A percentile compares a stretch with the other conserved stretches of the same genome.
These are phyloP conservation scores for Quercus variabilis DNA, from an alignment of 306 rosid species.

Conservation along the genomic window DNA sequence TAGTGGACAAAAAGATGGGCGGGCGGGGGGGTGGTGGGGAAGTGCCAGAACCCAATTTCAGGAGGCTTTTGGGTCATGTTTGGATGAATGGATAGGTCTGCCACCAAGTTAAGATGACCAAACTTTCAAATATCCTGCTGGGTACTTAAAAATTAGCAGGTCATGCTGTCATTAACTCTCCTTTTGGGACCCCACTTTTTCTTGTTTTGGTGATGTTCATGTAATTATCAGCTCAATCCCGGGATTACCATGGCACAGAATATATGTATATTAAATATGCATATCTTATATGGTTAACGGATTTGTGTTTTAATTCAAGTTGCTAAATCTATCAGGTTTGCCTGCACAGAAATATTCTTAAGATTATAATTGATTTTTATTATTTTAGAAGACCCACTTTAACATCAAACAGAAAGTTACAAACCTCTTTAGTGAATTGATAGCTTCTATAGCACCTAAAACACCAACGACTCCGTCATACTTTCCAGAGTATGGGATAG, in stretches of 20 bases:
- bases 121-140: background rate
- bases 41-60: conserved; percentile 1
- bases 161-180: background rate
- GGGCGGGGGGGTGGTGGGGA: no score
- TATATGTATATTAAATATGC: background rate
- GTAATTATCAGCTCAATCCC: background rate
- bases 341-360: conserved; percentile 6
- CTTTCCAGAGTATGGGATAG: conserved; percentile 95
- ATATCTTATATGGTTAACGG: background rate
- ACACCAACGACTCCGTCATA: conserved; percentile 97
- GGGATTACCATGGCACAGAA: background rate
- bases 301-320: background rate
- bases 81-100: background rate
- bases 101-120: background rate
- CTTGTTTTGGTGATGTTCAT: background rate
- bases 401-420: conserved; percentile 15
- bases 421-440: conserved; percentile 79
- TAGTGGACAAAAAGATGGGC: background rate
- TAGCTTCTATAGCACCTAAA: conserved; percentile 97
- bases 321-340: conserved; percentile 8
- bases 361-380: conserved; percentile 4
- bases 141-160: conserved; percentile 5
- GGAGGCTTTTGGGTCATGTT: background rate
- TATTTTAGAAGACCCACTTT: background rate
- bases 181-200: conserved; percentile 1